phyloP scores from a whole-genome alignment of 2,329 filamentous ascomycete genomes.

The Xylariaceae sp. region DNA sequence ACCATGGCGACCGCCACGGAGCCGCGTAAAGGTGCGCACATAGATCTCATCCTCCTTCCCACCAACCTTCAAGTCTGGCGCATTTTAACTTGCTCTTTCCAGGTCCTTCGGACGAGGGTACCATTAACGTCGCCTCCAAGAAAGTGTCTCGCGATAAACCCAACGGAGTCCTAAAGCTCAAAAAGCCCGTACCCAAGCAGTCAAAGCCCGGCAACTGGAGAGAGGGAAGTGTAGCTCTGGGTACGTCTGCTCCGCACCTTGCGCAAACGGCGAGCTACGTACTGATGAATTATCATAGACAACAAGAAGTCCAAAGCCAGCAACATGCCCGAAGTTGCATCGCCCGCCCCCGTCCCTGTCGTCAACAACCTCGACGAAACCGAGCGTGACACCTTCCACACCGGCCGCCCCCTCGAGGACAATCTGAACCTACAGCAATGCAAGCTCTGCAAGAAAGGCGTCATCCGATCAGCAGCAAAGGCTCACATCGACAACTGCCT shows the following conservation, averaged over 20 bases:
- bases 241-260: conserved; percentile 39
- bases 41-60: conserved; percentile 1
- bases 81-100: conserved; percentile 9
- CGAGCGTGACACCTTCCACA: conserved; percentile 75
- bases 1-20: conserved; percentile 28
- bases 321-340: conserved; percentile 39
- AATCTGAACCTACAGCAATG: conserved; percentile 76
- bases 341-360: conserved; percentile 51
- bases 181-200: conserved; percentile 60
- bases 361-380: conserved; percentile 71
- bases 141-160: conserved; percentile 44
- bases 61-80: conserved; percentile 14
- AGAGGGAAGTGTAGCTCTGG: conserved; percentile 62
- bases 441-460: conserved; percentile 91
- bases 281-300: conserved; percentile 34
- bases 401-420: conserved; percentile 78
- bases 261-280: not conserved
- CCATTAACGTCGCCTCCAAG: conserved; percentile 62
- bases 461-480: conserved; percentile 71
- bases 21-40: conserved; percentile 26
- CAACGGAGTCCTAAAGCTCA: conserved; percentile 58
- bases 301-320: conserved; percentile 53
- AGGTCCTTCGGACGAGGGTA: conserved; percentile 53
- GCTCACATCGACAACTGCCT: conserved; percentile 82
- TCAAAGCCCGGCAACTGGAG: conserved; percentile 70